phyloP scores from a whole-genome alignment of 2,329 filamentous ascomycete species.

The Penicillium janthinellum region DNA sequence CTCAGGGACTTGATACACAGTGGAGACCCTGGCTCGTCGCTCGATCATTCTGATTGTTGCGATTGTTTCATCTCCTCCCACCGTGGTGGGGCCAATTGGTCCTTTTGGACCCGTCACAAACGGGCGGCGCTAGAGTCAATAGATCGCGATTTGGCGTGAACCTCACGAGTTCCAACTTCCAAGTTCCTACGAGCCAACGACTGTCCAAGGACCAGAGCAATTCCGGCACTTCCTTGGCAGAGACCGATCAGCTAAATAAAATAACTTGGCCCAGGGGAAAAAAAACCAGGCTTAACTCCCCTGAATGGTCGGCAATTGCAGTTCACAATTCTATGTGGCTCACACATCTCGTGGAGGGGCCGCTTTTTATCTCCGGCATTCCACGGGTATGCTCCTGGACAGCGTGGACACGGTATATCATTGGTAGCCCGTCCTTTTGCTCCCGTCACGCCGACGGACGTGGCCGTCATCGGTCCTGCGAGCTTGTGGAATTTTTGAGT shows the following conservation, averaged over 20 bases:
- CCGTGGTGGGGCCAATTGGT: slow-evolving; percentile 11
- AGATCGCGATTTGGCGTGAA: slow-evolving; percentile 6
- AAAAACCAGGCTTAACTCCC: not conserved
- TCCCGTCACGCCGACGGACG: slow-evolving; percentile 4
- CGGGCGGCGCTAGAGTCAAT: slow-evolving; percentile 16
- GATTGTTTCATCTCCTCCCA: slow-evolving; percentile 16
- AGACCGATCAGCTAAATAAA: not conserved
- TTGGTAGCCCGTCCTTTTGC: slow-evolving; percentile 3
- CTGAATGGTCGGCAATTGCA: not conserved
- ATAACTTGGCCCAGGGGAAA: no score
- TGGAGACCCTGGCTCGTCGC: not conserved
- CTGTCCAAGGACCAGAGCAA: no score
- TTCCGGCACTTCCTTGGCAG: not conserved
- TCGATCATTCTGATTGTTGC: not conserved
- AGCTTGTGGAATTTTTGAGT: not conserved
- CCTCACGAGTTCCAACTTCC: no score
- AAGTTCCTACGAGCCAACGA: no score
- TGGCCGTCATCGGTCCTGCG: not conserved
- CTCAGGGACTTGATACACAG: not conserved
- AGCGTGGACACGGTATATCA: slow-evolving; percentile 5
- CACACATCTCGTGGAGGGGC: not conserved
- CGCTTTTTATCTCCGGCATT: slow-evolving; percentile 11
- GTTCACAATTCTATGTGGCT: not conserved
- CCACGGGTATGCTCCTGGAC: not conserved
- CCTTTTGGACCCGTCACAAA: slow-evolving; percentile 16